These are phyloP conservation scores for Panicum virgatum DNA, from an alignment of 202 grass and related monocot species.

Conservation along the genomic window DNA sequence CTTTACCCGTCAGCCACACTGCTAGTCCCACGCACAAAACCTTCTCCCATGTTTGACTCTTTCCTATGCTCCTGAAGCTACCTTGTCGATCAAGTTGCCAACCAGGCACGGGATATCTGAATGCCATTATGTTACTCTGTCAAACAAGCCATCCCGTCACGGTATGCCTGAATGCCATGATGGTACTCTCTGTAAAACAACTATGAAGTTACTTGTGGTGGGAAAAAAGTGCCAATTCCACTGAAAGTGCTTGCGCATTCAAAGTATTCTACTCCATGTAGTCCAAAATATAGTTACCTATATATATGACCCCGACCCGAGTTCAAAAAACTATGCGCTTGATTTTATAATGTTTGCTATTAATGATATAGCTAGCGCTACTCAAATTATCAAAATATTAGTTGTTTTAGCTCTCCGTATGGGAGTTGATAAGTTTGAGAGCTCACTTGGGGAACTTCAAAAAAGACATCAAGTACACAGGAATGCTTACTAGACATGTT, in stretches of 20 bases:
- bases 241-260: not conserved
- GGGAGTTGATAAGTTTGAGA: no score
- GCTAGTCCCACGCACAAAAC: no score
- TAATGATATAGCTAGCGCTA: not conserved
- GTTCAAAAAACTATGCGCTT: no score
- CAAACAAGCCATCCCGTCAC: not conserved
- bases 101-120: not conserved
- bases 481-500: no score
- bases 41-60: not conserved
- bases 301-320: no score
- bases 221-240: not conserved
- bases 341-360: no score
- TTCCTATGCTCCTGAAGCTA: not conserved
- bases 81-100: not conserved
- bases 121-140: conserved; percentile 7
- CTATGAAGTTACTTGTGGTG: not conserved
- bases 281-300: not conserved
- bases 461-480: no score
- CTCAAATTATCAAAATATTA: not conserved
- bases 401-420: not conserved
- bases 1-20: no score
- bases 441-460: no score
- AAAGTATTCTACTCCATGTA: not conserved
- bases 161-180: not conserved
- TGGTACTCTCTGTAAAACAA: not conserved